These are phyloP conservation scores for Ceratocystis variospora DNA, from an alignment of 2,329 filamentous ascomycete genomes.

Conservation along the genomic window DNA sequence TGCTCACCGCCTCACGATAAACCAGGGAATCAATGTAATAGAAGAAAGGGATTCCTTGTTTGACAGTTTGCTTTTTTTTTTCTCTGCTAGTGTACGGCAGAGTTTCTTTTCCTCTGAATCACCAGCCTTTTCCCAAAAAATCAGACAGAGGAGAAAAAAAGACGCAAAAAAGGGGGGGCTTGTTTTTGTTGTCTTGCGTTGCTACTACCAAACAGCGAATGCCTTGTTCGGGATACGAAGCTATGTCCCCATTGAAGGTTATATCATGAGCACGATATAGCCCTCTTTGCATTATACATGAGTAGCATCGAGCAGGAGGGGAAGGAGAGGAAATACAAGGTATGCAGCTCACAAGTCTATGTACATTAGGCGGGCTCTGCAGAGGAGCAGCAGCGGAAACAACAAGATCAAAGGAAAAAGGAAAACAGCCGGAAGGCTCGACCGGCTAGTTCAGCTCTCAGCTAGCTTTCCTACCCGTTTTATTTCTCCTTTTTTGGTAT, in stretches of 20 bases:
- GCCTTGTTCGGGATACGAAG: constrained; percentile 1
- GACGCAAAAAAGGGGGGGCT: background rate
- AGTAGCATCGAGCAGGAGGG: background rate
- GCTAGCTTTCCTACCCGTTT: background rate
- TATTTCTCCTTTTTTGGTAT: too few species aligned
- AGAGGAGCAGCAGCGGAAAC: background rate
- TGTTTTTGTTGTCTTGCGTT: background rate
- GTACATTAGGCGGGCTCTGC: background rate
- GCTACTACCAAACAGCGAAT: background rate
- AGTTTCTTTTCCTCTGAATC: background rate
- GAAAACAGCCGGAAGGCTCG: background rate
- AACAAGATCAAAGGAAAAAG: background rate
- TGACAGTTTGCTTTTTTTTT: background rate
- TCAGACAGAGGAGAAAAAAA: background rate
- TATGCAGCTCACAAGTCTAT: constrained; percentile 1
- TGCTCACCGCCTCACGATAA: constrained; percentile 1
- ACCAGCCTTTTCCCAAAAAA: background rate
- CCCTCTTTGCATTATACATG: background rate
- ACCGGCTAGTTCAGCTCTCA: background rate
- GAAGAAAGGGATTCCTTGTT: background rate
- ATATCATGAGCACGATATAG: background rate
- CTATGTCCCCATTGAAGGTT: constrained; percentile 1
- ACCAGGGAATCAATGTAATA: background rate
- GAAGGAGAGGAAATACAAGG: background rate
- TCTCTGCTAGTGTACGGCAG: background rate